Conservation (phyloP, 2,329 filamentous ascomycete species). For the Nothophoma quercina region DNA sequence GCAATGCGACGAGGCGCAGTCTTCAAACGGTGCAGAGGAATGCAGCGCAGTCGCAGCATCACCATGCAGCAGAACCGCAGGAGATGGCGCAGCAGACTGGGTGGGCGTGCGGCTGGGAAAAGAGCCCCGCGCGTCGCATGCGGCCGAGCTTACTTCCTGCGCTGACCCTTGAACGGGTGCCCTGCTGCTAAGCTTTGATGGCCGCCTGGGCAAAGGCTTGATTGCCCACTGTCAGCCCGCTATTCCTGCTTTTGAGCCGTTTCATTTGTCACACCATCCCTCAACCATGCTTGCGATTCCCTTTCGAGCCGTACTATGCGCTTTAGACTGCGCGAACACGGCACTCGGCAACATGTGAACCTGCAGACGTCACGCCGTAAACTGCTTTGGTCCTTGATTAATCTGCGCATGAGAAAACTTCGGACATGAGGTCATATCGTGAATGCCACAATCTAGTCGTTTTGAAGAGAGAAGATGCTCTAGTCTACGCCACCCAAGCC, state of each 20-base stretch:
- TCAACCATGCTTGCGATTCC: neutral
- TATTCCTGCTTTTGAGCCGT: neutral
- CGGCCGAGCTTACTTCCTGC: neutral
- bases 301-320: neutral
- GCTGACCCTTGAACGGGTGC: slow-evolving; percentile 1
- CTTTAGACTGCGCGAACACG: neutral
- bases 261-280: neutral
- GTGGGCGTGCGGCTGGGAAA: neutral
- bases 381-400: neutral
- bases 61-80: neutral
- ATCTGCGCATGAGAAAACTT: neutral
- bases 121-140: slow-evolving; percentile 9
- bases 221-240: neutral
- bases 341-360: slow-evolving; percentile 1
- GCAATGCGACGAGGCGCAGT: slow-evolving; percentile 1
- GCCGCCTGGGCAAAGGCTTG: slow-evolving; percentile 11
- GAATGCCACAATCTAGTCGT: neutral
- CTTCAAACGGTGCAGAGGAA: neutral
- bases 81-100: neutral
- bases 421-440: neutral
- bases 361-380: slow-evolving; percentile 3
- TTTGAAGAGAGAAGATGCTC: slow-evolving; percentile 2
- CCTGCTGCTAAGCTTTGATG: no score
- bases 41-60: neutral
- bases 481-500: neutral